phyloP scores from a whole-genome alignment of 2,329 filamentous ascomycete genomes.

The Cladosporium sp. region DNA sequence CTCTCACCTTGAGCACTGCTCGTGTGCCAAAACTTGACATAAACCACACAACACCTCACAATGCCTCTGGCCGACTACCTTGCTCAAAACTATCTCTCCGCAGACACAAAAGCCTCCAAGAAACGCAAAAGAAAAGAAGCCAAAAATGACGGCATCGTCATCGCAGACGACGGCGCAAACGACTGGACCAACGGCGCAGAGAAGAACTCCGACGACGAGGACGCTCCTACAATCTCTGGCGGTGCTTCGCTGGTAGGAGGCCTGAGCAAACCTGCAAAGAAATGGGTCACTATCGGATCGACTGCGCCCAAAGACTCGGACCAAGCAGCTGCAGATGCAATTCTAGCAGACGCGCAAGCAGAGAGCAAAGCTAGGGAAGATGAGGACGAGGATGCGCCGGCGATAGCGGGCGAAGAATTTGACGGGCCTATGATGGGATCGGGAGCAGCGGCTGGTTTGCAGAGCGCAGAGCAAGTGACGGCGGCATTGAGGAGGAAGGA shows the following conservation, averaged over 20 bases:
- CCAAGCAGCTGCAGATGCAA: conserved; percentile 57
- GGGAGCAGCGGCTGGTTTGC: conserved; percentile 80
- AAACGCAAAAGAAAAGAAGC: conserved; percentile 48
- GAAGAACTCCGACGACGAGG: conserved; percentile 49
- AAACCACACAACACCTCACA: neutral
- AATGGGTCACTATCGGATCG: conserved; percentile 71
- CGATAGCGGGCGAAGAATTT: conserved; percentile 47
- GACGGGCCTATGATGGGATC: conserved; percentile 70
- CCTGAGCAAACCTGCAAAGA: conserved; percentile 55
- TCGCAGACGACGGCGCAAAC: conserved; percentile 51
- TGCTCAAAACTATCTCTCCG: conserved; percentile 82
- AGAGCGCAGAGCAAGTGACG: conserved; percentile 71
- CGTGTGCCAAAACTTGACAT: neutral
- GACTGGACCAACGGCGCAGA: conserved; percentile 47
- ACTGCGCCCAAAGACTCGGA: conserved; percentile 47
- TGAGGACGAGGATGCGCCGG: conserved; percentile 43
- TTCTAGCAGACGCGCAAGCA: conserved; percentile 32
- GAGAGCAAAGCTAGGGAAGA: conserved; percentile 27
- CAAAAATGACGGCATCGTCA: conserved; percentile 39
- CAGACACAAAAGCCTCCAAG: conserved; percentile 53
- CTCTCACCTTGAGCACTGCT: neutral
- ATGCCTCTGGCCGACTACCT: conserved; percentile 79
- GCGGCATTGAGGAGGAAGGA: conserved; percentile 57
- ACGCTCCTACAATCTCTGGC: conserved; percentile 43
- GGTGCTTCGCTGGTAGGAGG: conserved; percentile 52